Conservation (phyloP, 495 filamentous ascomycete genomes). For the Aspergillus heteromorphus region DNA sequence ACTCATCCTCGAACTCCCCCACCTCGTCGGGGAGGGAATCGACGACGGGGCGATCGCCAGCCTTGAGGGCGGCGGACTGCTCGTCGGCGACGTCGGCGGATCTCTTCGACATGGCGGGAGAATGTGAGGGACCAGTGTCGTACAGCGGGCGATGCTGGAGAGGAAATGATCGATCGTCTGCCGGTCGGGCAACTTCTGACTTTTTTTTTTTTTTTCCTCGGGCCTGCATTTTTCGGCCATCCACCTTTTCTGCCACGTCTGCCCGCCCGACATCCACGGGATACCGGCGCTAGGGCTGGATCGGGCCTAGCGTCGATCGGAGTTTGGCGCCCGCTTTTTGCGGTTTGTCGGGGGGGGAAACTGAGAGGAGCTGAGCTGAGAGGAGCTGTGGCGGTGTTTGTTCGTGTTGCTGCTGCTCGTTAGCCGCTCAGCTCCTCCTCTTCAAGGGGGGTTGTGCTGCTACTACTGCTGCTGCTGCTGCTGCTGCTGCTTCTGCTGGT, state of each 20-base stretch:
- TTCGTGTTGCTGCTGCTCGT: background rate
- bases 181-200: constrained; percentile 22
- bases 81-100: constrained; percentile 51
- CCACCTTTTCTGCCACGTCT: no score
- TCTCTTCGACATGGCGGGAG: constrained; percentile 63
- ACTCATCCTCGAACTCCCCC: constrained; percentile 19
- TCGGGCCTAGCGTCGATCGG: constrained; percentile 39
- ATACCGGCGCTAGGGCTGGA: constrained; percentile 31
- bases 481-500: background rate
- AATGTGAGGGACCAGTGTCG: no score
- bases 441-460: constrained; percentile 7
- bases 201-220: no score
- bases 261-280: constrained; percentile 13
- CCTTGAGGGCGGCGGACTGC: constrained; percentile 57
- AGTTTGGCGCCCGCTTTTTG: constrained; percentile 16
- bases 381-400: background rate
- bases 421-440: background rate
- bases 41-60: constrained; percentile 56
- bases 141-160: no score
- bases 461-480: background rate
- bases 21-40: constrained; percentile 26
- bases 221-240: constrained; percentile 18
- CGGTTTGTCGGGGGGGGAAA: background rate
- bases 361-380: background rate
- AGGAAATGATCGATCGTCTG: constrained; percentile 22